Conservation (phyloP, 768 basidiomycete genomes). For the Crucibulum laeve region DNA sequence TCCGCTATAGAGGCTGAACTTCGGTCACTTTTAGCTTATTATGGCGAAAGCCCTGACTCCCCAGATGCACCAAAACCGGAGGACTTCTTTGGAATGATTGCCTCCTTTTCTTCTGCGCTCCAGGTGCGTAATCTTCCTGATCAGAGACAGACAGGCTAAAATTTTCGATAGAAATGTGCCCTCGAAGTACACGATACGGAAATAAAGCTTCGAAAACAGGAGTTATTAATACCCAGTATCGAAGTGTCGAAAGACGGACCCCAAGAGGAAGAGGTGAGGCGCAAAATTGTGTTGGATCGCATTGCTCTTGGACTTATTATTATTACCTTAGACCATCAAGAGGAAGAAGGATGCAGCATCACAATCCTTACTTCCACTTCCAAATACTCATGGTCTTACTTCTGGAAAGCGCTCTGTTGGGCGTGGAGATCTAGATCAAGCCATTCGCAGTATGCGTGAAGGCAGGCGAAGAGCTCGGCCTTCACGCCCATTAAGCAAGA, state of each 20-base stretch:
- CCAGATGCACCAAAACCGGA: slow-evolving; percentile 71
- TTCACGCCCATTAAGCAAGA: slow-evolving; percentile 65
- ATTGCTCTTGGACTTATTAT: slow-evolving; percentile 7
- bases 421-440: slow-evolving; percentile 79
- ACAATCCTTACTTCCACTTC: slow-evolving; percentile 22
- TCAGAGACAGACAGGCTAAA: background rate
- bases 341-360: slow-evolving; percentile 14
- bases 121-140: slow-evolving; percentile 38
- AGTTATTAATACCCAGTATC: slow-evolving; percentile 15
- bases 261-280: slow-evolving; percentile 16
- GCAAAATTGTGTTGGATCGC: slow-evolving; percentile 6
- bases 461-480: slow-evolving; percentile 53
- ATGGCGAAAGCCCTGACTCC: slow-evolving; percentile 68
- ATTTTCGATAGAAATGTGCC: slow-evolving; percentile 58
- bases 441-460: slow-evolving; percentile 74
- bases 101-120: slow-evolving; percentile 70
- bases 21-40: slow-evolving; percentile 58
- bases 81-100: slow-evolving; percentile 74
- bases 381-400: slow-evolving; percentile 33
- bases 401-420: slow-evolving; percentile 54
- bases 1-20: slow-evolving; percentile 56
- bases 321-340: slow-evolving; percentile 38
- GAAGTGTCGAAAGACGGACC: slow-evolving; percentile 13
- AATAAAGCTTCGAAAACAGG: slow-evolving; percentile 21
- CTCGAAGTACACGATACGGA: slow-evolving; percentile 58